These are phyloP conservation scores for Ophiostoma tasmaniense DNA, from an alignment of 2,329 filamentous ascomycete species.

Conservation along the genomic window DNA sequence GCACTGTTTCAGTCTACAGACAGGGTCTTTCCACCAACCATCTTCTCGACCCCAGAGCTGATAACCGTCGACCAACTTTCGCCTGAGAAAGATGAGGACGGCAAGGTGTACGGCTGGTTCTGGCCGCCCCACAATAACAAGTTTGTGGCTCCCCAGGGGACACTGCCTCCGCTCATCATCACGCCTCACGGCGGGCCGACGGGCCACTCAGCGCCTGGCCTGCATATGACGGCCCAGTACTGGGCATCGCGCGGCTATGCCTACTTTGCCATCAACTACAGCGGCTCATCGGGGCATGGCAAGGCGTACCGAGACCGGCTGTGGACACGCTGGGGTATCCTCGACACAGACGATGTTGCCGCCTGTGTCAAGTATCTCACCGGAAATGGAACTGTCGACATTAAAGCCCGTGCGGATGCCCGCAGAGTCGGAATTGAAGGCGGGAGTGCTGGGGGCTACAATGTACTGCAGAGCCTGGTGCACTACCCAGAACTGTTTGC, in stretches of 20 bases:
- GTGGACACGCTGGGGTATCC: constrained; percentile 41
- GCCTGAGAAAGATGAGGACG: constrained; percentile 14
- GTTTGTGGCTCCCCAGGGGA: constrained; percentile 27
- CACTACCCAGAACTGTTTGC: constrained; percentile 40
- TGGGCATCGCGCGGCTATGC: constrained; percentile 43
- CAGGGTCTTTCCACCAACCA: constrained; percentile 24
- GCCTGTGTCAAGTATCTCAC: constrained; percentile 38
- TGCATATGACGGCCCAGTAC: constrained; percentile 36
- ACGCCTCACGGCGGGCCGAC: constrained; percentile 46
- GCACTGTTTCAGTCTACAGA: constrained; percentile 30
- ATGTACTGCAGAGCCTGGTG: constrained; percentile 41
- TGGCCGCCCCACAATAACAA: constrained; percentile 41
- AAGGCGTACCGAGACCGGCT: constrained; percentile 41
- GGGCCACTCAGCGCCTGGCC: constrained; percentile 32
- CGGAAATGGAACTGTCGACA: constrained; percentile 1
- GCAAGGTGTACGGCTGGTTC: constrained; percentile 38
- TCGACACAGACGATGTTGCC: constrained; percentile 43
- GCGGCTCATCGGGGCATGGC: constrained; percentile 44
- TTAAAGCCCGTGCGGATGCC: constrained; percentile 13
- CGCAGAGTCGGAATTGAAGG: constrained; percentile 26
- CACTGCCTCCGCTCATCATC: constrained; percentile 28
- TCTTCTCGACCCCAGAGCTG: constrained; percentile 33
- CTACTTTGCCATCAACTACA: constrained; percentile 33
- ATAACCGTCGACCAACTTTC: constrained; percentile 13
- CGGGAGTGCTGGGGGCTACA: constrained; percentile 45